Percentiles rank a stretch among this genome's conserved stretches.
Evolutionary conservation across 495 filamentous ascomycete genomes (phyloP).

Genomic region (Penicillium turbatum): DNA sequence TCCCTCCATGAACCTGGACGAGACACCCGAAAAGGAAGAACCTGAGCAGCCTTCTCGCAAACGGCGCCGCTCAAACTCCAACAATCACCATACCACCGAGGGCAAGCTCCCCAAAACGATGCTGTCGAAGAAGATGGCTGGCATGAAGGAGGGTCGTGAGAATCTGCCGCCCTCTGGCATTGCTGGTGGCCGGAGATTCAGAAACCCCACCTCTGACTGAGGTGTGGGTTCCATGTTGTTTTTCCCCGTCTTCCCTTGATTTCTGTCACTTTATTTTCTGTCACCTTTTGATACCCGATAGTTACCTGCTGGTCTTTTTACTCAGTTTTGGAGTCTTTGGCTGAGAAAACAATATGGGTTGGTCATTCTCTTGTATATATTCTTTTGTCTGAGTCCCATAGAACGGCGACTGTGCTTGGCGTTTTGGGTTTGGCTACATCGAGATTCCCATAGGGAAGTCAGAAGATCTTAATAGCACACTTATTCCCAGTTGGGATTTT

Average conservation of each 20-base stretch:
- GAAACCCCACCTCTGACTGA: slow-evolving; percentile 29
- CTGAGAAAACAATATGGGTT: slow-evolving; percentile 14
- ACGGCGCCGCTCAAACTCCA: slow-evolving; percentile 45
- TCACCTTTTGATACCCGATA: slow-evolving; percentile 26
- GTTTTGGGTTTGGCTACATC: slow-evolving; percentile 4
- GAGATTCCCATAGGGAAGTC: not conserved
- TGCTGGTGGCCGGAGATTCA: slow-evolving; percentile 23
- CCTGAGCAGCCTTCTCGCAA: slow-evolving; percentile 49
- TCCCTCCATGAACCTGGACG: slow-evolving; percentile 16
- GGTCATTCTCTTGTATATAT: slow-evolving; percentile 10
- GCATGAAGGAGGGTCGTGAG: slow-evolving; percentile 55
- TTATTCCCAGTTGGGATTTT: not conserved
- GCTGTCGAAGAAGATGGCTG: slow-evolving; percentile 41
- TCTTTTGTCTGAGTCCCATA: slow-evolving; percentile 1
- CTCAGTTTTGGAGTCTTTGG: slow-evolving; percentile 22
- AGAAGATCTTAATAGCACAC: not conserved
- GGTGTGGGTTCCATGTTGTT: not conserved
- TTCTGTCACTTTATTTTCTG: not conserved
- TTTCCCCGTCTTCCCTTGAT: not conserved
- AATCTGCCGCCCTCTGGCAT: slow-evolving; percentile 49
- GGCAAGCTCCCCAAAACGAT: slow-evolving; percentile 12
- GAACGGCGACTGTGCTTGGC: slow-evolving; percentile 2
- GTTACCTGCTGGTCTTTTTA: slow-evolving; percentile 19
- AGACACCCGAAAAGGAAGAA: slow-evolving; percentile 32
- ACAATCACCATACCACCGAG: not conserved